Conservation (phyloP, 2,329 filamentous ascomycete genomes). For the Thielaviopsis musarum region DNA sequence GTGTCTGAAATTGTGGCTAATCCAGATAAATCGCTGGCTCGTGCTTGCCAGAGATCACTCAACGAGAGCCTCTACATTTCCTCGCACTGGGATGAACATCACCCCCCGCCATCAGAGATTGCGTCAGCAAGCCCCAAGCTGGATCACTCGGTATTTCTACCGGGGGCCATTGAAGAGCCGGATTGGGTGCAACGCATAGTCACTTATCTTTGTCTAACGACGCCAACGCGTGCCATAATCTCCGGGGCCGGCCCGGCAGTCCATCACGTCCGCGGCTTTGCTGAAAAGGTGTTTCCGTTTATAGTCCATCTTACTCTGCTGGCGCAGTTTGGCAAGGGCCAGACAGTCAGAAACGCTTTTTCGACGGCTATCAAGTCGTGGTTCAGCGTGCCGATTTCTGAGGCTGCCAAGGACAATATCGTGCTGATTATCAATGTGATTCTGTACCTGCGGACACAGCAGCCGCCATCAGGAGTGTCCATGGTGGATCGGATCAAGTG, state of each 20-base stretch:
- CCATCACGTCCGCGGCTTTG: conserved; percentile 47
- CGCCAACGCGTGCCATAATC: conserved; percentile 37
- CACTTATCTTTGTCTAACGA: conserved; percentile 9
- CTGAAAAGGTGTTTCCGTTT: conserved; percentile 61
- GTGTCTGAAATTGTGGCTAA: conserved; percentile 34
- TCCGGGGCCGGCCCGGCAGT: conserved; percentile 52
- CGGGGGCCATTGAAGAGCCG: conserved; percentile 25
- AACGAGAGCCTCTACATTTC: conserved; percentile 33
- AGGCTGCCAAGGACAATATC: conserved; percentile 70
- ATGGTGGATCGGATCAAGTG: conserved; percentile 65
- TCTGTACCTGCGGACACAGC: conserved; percentile 75
- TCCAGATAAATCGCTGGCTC: conserved; percentile 30
- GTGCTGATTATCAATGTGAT: conserved; percentile 62
- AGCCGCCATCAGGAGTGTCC: conserved; percentile 56
- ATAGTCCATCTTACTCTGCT: conserved; percentile 68
- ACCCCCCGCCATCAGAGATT: conserved; percentile 36
- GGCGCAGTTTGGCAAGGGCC: conserved; percentile 45
- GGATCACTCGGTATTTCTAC: conserved; percentile 19
- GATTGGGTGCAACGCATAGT: conserved; percentile 48
- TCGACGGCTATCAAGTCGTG: conserved; percentile 50
- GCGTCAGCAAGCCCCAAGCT: conserved; percentile 1
- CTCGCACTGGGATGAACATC: conserved; percentile 40
- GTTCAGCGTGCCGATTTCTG: conserved; percentile 54
- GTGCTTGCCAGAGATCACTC: conserved; percentile 35
- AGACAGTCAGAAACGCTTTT: conserved; percentile 40